Evolutionary conservation across 345 rosid species (phyloP), one percentile per base, ranked within the genome.

Genomic region (Trapa incisa): DNA sequence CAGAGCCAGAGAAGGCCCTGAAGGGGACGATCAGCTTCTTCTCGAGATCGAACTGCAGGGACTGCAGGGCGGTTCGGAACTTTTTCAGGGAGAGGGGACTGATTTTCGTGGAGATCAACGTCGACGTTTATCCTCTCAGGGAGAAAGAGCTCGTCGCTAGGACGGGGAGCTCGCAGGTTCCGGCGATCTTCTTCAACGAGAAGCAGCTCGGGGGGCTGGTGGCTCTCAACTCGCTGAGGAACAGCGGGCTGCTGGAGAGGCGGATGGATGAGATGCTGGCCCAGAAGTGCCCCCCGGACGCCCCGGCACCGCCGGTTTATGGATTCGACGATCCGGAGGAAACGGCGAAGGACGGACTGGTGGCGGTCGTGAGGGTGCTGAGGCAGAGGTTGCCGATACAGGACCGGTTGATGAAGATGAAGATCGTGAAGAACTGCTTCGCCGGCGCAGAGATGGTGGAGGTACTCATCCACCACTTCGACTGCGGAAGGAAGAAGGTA

Each of bases 401-500:
- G 74, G 97, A 94, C 68, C 91, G 95, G 22, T 72, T 91, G 72
- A 70, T 83, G 82, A 94, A 79, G 93, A 83, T 94, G 97, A 91
- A 86, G 84, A 80, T 94, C 38, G 89, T 86, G 1, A 86, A 84
- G 75, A 91, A 86, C 50, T 94, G 99, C 80, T 94, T 91, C 71
- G 67, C 91, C n/a, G 97, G 96, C 17, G 64, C 63, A 9, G 87
- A 89, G 74, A 68, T 89, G 96, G 78, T 91, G 58, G 93, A 94
- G 77, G 78, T 86, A 60, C 75, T 94, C 53, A 68, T 80, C 70
- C 73, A 79, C 60, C 85, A 86, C 78, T 72, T 87, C 74, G 86
- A 82, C 74, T 89, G 95, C 81, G 86, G 85, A 60, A 75, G 95
- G 74, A 74, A 66, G 61, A 87, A 89, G 99, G 99, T 91, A 72